Evolutionary conservation across 2,329 filamentous ascomycete genomes (phyloP).

Genomic region (Colletotrichum shisoi): DNA sequence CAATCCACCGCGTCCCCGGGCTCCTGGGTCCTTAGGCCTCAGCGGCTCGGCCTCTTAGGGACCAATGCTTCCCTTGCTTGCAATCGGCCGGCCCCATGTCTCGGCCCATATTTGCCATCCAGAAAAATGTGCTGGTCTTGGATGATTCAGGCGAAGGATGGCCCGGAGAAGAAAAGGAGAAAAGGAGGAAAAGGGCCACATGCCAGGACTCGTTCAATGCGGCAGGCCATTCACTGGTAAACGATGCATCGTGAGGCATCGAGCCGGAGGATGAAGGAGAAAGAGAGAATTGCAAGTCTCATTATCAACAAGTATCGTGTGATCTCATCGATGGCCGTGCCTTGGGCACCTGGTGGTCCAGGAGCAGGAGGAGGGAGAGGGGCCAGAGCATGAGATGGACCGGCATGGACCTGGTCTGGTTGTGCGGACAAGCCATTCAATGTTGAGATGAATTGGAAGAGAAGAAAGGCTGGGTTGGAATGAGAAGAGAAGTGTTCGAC

Average conservation of each 20-base stretch:
- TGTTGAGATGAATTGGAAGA: neutral
- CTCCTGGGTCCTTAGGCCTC: too few relatives aligned
- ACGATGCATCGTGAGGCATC: neutral
- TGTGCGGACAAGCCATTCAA: neutral
- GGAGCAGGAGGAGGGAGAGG: neutral
- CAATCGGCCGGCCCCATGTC: slow-evolving; percentile 6
- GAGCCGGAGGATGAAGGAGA: neutral
- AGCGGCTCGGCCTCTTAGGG: neutral
- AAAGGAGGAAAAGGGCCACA: neutral
- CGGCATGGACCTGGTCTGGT: slow-evolving; percentile 1
- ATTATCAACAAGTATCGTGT: neutral
- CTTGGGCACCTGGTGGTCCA: slow-evolving; percentile 6
- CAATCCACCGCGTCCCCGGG: too few relatives aligned
- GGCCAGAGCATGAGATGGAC: slow-evolving; percentile 8
- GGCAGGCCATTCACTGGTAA: neutral
- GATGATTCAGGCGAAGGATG: neutral
- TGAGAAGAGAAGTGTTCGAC: too few relatives aligned
- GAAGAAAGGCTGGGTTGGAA: neutral
- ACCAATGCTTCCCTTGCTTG: slow-evolving; percentile 22
- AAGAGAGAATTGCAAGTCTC: slow-evolving; percentile 4
- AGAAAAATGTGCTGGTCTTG: slow-evolving; percentile 23
- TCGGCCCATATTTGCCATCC: slow-evolving; percentile 23
- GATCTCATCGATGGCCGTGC: slow-evolving; percentile 10
- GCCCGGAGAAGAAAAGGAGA: neutral
- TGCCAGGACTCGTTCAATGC: neutral